phyloP scores from a whole-genome alignment of 768 basidiomycete genomes.

The Suillus luteus region DNA sequence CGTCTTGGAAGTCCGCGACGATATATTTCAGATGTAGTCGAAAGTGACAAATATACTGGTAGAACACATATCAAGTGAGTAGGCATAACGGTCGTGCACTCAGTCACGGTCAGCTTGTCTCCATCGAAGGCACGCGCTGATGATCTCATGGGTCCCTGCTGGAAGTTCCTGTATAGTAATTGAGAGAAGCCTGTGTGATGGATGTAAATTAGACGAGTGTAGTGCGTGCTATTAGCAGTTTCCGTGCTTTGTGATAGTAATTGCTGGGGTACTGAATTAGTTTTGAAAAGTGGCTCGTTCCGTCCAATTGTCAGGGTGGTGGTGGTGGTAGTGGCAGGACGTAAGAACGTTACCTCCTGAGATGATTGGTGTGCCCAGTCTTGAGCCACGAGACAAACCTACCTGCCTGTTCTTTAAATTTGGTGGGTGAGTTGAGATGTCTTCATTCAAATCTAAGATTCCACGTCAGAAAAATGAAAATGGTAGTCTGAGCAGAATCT shows the following conservation, averaged over 20 bases:
- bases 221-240: neutral
- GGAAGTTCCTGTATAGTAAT: neutral
- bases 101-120: neutral
- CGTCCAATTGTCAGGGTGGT: neutral
- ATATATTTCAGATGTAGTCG: neutral
- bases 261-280: too few species aligned
- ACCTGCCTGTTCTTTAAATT: neutral
- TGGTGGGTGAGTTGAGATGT: neutral
- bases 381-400: neutral
- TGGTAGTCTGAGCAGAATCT: neutral
- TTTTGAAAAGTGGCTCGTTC: neutral
- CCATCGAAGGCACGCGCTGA: neutral
- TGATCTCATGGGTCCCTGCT: neutral
- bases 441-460: too few species aligned
- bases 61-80: neutral
- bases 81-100: neutral
- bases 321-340: neutral
- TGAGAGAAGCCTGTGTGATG: neutral
- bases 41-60: neutral
- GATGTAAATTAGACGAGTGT: neutral
- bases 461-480: too few species aligned
- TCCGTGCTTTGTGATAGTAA: too few species aligned
- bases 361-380: neutral
- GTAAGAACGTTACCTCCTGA: neutral
- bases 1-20: neutral